These are phyloP conservation scores for Auricularia sp. DNA, from an alignment of 768 basidiomycete species.

Conservation along the genomic window DNA sequence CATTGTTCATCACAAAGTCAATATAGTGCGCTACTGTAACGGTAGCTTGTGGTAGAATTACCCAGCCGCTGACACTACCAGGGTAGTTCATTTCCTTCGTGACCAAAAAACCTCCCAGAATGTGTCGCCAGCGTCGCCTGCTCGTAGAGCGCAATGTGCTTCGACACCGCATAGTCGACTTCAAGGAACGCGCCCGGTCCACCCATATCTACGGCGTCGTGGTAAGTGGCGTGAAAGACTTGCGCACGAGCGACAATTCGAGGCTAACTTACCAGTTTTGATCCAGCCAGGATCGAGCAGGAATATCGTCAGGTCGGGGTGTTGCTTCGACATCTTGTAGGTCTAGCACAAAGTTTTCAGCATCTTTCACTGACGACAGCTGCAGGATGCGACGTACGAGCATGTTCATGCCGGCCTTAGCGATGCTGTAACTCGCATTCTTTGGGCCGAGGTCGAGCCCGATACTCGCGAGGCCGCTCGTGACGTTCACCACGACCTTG, in stretches of 20 bases:
- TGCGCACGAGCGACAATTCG: background rate
- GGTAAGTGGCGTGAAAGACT: background rate
- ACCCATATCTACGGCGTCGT: constrained; percentile 23
- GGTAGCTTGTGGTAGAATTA: too few relatives aligned
- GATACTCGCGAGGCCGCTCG: constrained; percentile 25
- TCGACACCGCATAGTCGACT: constrained; percentile 21
- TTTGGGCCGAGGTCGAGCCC: constrained; percentile 19
- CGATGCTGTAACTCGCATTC: constrained; percentile 27
- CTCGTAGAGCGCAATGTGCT: constrained; percentile 20
- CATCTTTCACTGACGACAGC: background rate
- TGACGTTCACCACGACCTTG: constrained; percentile 28
- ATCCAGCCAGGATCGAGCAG: constrained; percentile 31
- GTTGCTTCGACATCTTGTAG: constrained; percentile 27
- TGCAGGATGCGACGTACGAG: constrained; percentile 18
- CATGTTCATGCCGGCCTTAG: constrained; percentile 32
- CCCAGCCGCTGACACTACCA: constrained; percentile 16
- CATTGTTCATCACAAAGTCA: too few relatives aligned
- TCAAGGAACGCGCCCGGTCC: constrained; percentile 21
- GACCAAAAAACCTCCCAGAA: constrained; percentile 24
- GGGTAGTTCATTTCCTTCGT: constrained; percentile 21
- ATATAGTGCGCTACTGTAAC: too few relatives aligned
- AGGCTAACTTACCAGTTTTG: constrained; percentile 23
- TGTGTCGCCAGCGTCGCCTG: constrained; percentile 14
- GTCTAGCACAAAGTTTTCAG: constrained; percentile 16
- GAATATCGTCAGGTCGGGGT: constrained; percentile 24